A percentile compares a stretch with the other conserved stretches of the same genome.
Evolutionary conservation across 2,329 filamentous ascomycete genomes (phyloP).

Genomic region (Monosporascus cannonballus): DNA sequence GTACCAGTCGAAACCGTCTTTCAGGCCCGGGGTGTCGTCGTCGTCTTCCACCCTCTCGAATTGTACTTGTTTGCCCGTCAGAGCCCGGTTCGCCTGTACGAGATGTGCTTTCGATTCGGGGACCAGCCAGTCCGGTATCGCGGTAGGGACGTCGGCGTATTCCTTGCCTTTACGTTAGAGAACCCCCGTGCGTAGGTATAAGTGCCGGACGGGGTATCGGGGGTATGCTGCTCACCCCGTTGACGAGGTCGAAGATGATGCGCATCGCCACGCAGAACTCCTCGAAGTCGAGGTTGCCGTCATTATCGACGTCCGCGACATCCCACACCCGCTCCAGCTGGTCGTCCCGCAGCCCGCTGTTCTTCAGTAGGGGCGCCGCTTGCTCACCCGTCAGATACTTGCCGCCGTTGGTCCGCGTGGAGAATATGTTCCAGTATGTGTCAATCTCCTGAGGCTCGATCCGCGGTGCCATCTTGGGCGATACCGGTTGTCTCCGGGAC

Average conservation of each 20-base stretch:
- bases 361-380: constrained; percentile 57
- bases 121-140: constrained; percentile 91
- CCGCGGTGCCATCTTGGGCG: constrained; percentile 47
- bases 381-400: constrained; percentile 56
- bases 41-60: constrained; percentile 86
- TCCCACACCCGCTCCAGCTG: constrained; percentile 99
- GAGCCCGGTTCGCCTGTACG: constrained; percentile 73
- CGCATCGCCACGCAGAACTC: constrained; percentile 99
- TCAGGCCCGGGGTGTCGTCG: constrained; percentile 74
- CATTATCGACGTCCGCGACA: constrained; percentile 91
- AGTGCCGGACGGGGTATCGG: constrained; percentile 26
- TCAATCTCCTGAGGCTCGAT: constrained; percentile 59
- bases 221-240: constrained; percentile 55
- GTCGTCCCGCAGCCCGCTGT: constrained; percentile 55
- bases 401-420: constrained; percentile 51
- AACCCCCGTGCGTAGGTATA: background rate
- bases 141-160: constrained; percentile 78
- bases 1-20: constrained; percentile 99
- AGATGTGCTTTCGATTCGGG: constrained; percentile 92
- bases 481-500: background rate
- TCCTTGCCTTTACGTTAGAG: constrained; percentile 49
- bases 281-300: constrained; percentile 97
- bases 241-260: constrained; percentile 93
- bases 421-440: constrained; percentile 62
- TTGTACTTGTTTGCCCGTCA: constrained; percentile 71